Evolutionary conservation across 225 moss, liverwort and hornwort genomes (phyloP).

Genomic region (Polytrichum formosum): DNA sequence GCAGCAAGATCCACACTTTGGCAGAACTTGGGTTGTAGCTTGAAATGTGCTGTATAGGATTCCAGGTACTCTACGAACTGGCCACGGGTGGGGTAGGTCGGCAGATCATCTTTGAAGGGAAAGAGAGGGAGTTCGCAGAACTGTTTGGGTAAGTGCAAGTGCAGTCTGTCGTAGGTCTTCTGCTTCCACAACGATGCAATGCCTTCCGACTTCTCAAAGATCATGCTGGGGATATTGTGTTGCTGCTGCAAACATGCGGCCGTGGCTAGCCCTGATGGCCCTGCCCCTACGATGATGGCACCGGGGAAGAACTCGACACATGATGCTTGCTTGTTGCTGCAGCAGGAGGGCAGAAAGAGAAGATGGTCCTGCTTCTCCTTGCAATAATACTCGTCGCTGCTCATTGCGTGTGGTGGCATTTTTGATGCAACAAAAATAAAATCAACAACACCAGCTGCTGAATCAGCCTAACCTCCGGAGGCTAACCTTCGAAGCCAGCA

Average conservation of each 20-base stretch:
- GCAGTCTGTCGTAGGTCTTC: conserved; percentile 75
- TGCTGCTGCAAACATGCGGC: conserved; percentile 51
- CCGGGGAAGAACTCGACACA: conserved; percentile 18
- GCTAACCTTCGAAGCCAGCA: no score
- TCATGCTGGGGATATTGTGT: conserved; percentile 38
- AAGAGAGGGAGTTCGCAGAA: conserved; percentile 68
- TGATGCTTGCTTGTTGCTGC: neutral
- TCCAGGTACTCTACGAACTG: conserved; percentile 73
- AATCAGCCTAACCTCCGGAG: no score
- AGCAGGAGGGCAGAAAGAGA: neutral
- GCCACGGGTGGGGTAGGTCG: conserved; percentile 60
- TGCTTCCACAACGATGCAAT: conserved; percentile 76
- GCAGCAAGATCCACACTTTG: conserved; percentile 47
- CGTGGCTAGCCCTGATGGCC: conserved; percentile 71
- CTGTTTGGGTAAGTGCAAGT: conserved; percentile 70
- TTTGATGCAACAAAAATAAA: no score
- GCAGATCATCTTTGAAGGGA: conserved; percentile 56
- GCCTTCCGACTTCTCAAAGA: conserved; percentile 66
- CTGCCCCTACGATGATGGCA: conserved; percentile 70
- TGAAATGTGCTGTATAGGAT: conserved; percentile 50
- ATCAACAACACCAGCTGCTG: no score
- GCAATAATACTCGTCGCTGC: neutral
- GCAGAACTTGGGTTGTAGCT: conserved; percentile 52
- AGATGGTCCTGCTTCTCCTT: conserved; percentile 7
- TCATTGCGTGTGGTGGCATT: conserved; percentile 3